Percentiles rank a stretch among this genome's conserved stretches.
Conservation (phyloP, 2,329 filamentous ascomycete genomes). For the Sporothrix luriei region DNA sequence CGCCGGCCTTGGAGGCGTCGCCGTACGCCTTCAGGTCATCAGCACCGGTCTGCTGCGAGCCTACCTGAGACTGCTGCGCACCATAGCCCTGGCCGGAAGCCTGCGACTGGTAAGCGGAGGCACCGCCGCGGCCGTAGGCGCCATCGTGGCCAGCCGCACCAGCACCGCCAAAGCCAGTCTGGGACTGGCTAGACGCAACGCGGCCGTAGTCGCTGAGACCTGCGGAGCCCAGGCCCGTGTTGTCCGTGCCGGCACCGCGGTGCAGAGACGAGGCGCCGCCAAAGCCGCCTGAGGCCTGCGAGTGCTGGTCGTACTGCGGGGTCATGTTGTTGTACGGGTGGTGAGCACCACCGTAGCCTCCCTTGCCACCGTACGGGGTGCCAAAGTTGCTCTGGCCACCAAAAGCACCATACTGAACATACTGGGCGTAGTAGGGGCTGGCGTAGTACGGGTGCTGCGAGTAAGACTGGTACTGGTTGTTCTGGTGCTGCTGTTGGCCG, state of each 20-base stretch:
- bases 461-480: conserved; percentile 38
- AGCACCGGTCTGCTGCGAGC: conserved; percentile 46
- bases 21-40: conserved; percentile 64
- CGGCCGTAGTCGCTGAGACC: conserved; percentile 60
- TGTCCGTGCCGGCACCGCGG: conserved; percentile 52
- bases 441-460: conserved; percentile 61
- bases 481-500: conserved; percentile 43
- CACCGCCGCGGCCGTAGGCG: conserved; percentile 56
- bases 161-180: conserved; percentile 54
- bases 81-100: conserved; percentile 55
- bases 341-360: conserved; percentile 59
- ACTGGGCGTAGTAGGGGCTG: conserved; percentile 65
- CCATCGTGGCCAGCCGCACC: conserved; percentile 49
- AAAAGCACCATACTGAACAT: conserved; percentile 50
- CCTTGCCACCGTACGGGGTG: conserved; percentile 59
- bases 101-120: conserved; percentile 58
- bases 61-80: conserved; percentile 52
- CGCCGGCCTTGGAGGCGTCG: conserved; percentile 53
- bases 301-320: conserved; percentile 59
- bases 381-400: conserved; percentile 56
- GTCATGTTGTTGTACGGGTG: conserved; percentile 58
- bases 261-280: conserved; percentile 54
- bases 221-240: conserved; percentile 49
- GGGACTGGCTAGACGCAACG: conserved; percentile 54
- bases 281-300: conserved; percentile 54